Base-by-base conservation (phyloP, 2,329 filamentous ascomycete genomes). In the Talaromyces piceae region DNA sequence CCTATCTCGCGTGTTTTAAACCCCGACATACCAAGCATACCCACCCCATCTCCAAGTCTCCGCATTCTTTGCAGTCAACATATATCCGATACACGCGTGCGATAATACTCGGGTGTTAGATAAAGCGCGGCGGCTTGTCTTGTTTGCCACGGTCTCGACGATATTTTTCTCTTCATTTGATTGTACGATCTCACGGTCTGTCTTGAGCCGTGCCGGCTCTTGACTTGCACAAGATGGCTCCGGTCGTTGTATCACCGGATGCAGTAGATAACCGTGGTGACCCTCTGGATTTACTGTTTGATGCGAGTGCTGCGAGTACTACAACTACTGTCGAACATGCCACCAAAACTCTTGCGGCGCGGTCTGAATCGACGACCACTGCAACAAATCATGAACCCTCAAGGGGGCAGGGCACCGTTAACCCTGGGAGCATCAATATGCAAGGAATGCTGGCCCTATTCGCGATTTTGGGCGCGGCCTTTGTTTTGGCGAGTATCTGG, bases 401-500 rank as follows among this genome's bases (percentile, higher is more conserved):
- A 22, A 27, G 20, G 9, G 51, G 51, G 5, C 20, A 63, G 39
- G 73, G 73, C 27, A 61, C 71, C 0, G 58, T 76, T 11, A 56
- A 67, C 50, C 73, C 73, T 0, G 55, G 59, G 12, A 59, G 61
- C 43, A 73, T 76, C 56, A 75, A 76, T 53, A 76, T 74, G 67
- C 66, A 70, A 49, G 87, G 83, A 53, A 82, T 95, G 61, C 87
- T 97, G 64, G 84, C 86, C 0, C 75, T 97, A 1, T 95, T 97
- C 65, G 91, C 87, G 9, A 68, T 96, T 16, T 82, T 97, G 48
- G 89, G 88, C 28, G 83, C 83, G 0, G 81, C 73, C 27, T 86
- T 97, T 64, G 86, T 93, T 22, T 53, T 87, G 3, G 80, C 77
- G 0, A 81, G 78, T 22, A 89, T 97, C 64, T 98, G 93, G 91